These are phyloP conservation scores for Knufia fluminis DNA, from an alignment of 2,329 filamentous ascomycete genomes.

Conservation along the genomic window DNA sequence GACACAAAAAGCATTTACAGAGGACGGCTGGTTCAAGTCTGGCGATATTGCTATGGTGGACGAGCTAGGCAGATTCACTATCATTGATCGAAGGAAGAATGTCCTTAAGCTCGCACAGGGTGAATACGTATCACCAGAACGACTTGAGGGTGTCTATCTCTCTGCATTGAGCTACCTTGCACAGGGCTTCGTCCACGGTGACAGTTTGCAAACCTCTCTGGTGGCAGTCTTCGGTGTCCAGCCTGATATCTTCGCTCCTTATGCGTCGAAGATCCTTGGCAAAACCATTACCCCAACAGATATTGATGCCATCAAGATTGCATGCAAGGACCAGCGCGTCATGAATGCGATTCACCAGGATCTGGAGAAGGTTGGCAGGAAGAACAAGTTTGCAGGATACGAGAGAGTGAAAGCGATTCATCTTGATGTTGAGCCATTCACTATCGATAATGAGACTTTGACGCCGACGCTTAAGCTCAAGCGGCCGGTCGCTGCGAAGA, in stretches of 20 bases:
- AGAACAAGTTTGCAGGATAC: constrained; percentile 84
- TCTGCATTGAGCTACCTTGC: constrained; percentile 69
- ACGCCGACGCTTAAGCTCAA: constrained; percentile 58
- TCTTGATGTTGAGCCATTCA: constrained; percentile 80
- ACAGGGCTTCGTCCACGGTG: constrained; percentile 84
- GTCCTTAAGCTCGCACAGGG: constrained; percentile 97
- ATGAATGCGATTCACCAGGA: constrained; percentile 66
- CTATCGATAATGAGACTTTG: constrained; percentile 77
- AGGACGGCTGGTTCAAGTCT: constrained; percentile 94
- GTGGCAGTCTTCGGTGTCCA: constrained; percentile 85
- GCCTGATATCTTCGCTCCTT: constrained; percentile 71
- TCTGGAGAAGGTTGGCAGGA: constrained; percentile 67
- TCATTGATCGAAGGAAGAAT: constrained; percentile 97
- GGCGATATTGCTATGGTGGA: constrained; percentile 87
- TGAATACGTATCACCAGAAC: constrained; percentile 95
- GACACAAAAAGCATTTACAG: constrained; percentile 69
- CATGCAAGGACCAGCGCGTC: constrained; percentile 60
- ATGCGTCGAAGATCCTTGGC: constrained; percentile 67
- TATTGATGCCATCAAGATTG: constrained; percentile 55
- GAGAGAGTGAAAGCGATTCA: constrained; percentile 69
- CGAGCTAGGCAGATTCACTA: constrained; percentile 73
- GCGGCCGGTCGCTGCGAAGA: constrained; percentile 57
- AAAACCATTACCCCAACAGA: constrained; percentile 57
- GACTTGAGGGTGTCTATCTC: constrained; percentile 89
- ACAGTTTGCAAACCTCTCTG: constrained; percentile 68